Base-by-base conservation (phyloP, 352 stramenopile species). In the Pythium volutum region DNA sequence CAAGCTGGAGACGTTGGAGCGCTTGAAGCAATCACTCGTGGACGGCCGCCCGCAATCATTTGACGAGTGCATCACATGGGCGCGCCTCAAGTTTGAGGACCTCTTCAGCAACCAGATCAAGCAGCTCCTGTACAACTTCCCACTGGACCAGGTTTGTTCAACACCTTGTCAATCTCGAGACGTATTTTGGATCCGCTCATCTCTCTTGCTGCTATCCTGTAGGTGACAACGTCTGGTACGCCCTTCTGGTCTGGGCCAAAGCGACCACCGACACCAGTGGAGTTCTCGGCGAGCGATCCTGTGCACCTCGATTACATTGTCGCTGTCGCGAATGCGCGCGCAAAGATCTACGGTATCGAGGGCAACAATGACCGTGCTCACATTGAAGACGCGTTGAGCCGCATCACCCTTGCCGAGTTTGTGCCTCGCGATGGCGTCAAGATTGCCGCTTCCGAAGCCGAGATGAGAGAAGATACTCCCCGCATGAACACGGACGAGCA, bases 171-270 rank as follows among this genome's bases (percentile, higher is more conserved):
- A 11, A 11, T 1, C 31, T 36, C 31, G 31, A n/a, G 8, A 36
- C 31, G 14, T 9, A 48, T 27, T 3, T 25, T 36, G 14, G 2
- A 25, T 8, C 23, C 22, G 18, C 15, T 27, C 8, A 55, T 61
- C 15, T 36, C 10, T 14, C 43, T 60, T 9, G 38, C 4, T 53
- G 25, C 20, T 38, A 11, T 49, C 75, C 8, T 92, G 50, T 69
- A 93, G 65, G 70, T 99, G 16, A 99, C 97, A 18, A 96, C 85
- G 3, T 94, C 89, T 22, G 97, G 98, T n/a, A 93, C 89, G 49
- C 93, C 95, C 15, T 99, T 99, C 70, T 99, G 98, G 98, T 98
- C 93, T 36, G 97, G 97, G 26, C 84, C 93, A 7, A 99, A 99
- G 82, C 89, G 97, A 54, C 97, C 96, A 38, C 98, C 98, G 15